Evolutionary conservation across 352 stramenopile species (phyloP), one percentile per base, ranked within the genome.

Genomic region (Globisporangium solare): DNA sequence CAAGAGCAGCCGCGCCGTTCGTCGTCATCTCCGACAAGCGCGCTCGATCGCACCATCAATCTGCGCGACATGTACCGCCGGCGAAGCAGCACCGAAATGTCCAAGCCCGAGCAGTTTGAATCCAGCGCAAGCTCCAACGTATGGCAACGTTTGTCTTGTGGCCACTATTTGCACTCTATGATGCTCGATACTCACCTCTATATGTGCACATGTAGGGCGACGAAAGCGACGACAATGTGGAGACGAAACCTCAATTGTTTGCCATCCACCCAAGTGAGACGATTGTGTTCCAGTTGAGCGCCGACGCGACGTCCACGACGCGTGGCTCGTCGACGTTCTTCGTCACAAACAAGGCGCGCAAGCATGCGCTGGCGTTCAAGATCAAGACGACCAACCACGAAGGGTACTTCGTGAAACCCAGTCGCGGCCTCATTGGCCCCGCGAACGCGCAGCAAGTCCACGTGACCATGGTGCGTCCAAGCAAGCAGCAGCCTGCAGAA

Each of bases 341-440:
- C 55, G 68, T 92, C 24, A 74, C 82, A 2, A 92, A 92, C 53
- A 64, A 61, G 6, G 77, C 77, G 31, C 72, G 71, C 15, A 63
- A 55, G 13, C 63, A 74, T 31, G 83, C 77, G 21, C 64, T 93
- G 3, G 70, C 64, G 12, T 93, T 89, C 51, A 91, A 89, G 55
- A 70, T 93, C 57, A 87, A 86, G 61, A 93, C 80, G 17, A 89
- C 83, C 8, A 89, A 93, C 64, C 78, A 86, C 47, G 72, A 67
- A 3, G 80, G 76, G 2, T 93, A 93, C 54, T 79, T 80, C 24
- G 79, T 93, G 12, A 83, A 90, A 50, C 83, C 83, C n/a, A 79
- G 68, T 24, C 68, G 74, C 45, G 83, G 83, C 1, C 51, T 91
- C 32, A 82, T 93, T 17, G 71, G 63, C 0, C 59, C 73, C n/a